Conservation (phyloP, 139 green algal species). For the Dunaliella primolecta region DNA sequence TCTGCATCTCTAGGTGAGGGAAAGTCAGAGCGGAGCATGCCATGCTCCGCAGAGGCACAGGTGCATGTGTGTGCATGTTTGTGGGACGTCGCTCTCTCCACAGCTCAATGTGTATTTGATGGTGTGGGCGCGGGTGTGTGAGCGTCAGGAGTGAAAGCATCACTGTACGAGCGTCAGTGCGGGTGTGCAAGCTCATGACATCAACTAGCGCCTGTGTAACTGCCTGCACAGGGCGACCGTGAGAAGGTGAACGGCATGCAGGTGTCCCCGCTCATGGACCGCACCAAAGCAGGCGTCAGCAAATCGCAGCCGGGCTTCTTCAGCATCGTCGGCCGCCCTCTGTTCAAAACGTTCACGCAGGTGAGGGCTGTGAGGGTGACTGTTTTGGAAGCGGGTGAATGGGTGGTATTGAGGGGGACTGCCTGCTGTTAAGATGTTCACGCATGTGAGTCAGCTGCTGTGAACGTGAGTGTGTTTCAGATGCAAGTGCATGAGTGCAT, state of each 20-base stretch:
- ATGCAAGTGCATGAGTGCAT: too few relatives aligned
- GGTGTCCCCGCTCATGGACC: constrained; percentile 38
- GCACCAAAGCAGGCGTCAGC: constrained; percentile 28
- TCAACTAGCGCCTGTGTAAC: too few relatives aligned
- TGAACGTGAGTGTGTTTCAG: too few relatives aligned
- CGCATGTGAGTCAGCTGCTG: too few relatives aligned
- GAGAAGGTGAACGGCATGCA: constrained; percentile 31
- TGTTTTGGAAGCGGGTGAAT: too few relatives aligned
- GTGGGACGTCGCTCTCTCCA: too few relatives aligned
- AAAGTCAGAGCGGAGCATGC: too few relatives aligned
- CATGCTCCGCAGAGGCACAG: too few relatives aligned
- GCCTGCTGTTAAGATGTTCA: too few relatives aligned
- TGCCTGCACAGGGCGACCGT: constrained; percentile 25
- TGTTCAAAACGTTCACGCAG: constrained; percentile 17
- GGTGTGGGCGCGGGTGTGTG: not conserved
- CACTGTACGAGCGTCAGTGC: not conserved
- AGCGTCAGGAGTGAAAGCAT: not conserved
- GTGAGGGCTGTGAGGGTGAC: not conserved
- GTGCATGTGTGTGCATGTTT: too few relatives aligned
- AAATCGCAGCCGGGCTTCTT: constrained; percentile 35
- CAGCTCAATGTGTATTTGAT: too few relatives aligned
- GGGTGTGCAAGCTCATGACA: not conserved
- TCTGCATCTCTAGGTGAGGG: not conserved
- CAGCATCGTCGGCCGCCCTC: constrained; percentile 21
- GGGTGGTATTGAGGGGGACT: too few relatives aligned